phyloP scores from a whole-genome alignment of 805 yeast genomes.

The Starmerella sirachaensis region DNA sequence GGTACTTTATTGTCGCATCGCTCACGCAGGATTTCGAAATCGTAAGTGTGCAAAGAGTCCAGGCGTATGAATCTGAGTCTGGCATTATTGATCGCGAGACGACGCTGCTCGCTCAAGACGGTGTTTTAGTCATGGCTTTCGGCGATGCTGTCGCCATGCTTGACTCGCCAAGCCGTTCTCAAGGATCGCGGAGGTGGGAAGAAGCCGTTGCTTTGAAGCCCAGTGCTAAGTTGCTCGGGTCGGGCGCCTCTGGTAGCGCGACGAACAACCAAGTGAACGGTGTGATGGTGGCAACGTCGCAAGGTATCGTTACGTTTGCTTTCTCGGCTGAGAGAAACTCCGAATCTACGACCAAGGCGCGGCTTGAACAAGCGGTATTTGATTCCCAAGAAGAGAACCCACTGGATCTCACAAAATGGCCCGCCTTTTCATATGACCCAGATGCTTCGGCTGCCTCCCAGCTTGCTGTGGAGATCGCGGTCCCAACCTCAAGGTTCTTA shows the following conservation, averaged over 20 bases:
- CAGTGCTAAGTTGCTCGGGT: slow-evolving; percentile 44
- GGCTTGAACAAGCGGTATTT: slow-evolving; percentile 74
- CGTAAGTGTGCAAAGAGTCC: slow-evolving; percentile 55
- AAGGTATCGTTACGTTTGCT: slow-evolving; percentile 20
- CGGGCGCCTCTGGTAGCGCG: slow-evolving; percentile 39
- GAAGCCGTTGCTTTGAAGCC: slow-evolving; percentile 53
- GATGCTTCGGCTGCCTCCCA: slow-evolving; percentile 31
- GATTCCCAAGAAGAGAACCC: slow-evolving; percentile 39
- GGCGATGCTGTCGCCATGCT: slow-evolving; percentile 52
- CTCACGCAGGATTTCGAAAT: slow-evolving; percentile 36
- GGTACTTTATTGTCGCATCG: slow-evolving; percentile 43
- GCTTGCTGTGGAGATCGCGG: slow-evolving; percentile 45
- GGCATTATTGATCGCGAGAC: slow-evolving; percentile 33
- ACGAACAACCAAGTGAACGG: too few species aligned
- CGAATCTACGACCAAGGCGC: slow-evolving; percentile 39
- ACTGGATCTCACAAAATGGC: slow-evolving; percentile 31
- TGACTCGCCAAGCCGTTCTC: slow-evolving; percentile 38
- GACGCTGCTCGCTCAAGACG: slow-evolving; percentile 40
- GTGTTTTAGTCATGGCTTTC: slow-evolving; percentile 49
- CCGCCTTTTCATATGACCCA: slow-evolving; percentile 4
- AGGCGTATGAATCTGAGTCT: slow-evolving; percentile 31
- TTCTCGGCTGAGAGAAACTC: slow-evolving; percentile 26
- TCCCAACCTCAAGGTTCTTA: slow-evolving; percentile 44
- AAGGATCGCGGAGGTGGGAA: slow-evolving; percentile 48
- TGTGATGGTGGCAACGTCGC: slow-evolving; percentile 43